A percentile compares a stretch with the other conserved stretches of the same genome.
phyloP scores from a whole-genome alignment of 2,329 filamentous ascomycete species.

The Epichloe scottii region DNA sequence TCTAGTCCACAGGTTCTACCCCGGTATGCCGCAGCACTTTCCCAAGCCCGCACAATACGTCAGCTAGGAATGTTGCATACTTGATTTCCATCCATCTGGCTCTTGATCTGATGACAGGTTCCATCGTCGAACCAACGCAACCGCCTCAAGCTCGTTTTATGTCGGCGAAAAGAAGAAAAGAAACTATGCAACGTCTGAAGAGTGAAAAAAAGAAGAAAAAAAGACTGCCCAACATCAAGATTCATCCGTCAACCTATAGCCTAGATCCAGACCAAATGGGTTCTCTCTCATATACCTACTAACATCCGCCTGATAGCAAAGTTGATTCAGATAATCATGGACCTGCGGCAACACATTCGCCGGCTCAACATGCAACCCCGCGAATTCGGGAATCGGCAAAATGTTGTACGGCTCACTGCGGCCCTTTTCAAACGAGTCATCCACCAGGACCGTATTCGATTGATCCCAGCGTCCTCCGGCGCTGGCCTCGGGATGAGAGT shows the following conservation, averaged over 20 bases:
- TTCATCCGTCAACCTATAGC: conserved; percentile 10
- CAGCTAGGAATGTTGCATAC: too few species aligned
- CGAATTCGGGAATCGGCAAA: conserved; percentile 68
- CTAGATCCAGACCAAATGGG: conserved; percentile 33
- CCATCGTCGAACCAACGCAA: too few species aligned
- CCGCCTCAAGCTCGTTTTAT: neutral
- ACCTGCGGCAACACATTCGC: conserved; percentile 41
- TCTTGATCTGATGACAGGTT: too few species aligned
- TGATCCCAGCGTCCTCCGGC: conserved; percentile 53
- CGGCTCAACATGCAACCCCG: conserved; percentile 28
- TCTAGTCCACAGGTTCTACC: neutral
- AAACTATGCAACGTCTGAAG: neutral
- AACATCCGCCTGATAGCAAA: conserved; percentile 44
- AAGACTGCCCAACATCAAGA: neutral
- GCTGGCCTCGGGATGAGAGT: conserved; percentile 30
- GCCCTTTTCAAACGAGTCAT: conserved; percentile 74
- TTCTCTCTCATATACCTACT: conserved; percentile 43
- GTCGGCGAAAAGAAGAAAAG: neutral
- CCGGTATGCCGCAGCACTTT: neutral
- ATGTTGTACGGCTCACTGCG: conserved; percentile 74
- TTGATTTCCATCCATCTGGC: too few species aligned
- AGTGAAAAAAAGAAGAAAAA: neutral
- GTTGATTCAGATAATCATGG: conserved; percentile 46
- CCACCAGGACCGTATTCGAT: conserved; percentile 77
- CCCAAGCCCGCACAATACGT: neutral